A percentile compares a stretch with the other conserved stretches of the same genome.
phyloP scores from a whole-genome alignment of 2,329 filamentous ascomycete genomes.

The Verticillium dahliae region DNA sequence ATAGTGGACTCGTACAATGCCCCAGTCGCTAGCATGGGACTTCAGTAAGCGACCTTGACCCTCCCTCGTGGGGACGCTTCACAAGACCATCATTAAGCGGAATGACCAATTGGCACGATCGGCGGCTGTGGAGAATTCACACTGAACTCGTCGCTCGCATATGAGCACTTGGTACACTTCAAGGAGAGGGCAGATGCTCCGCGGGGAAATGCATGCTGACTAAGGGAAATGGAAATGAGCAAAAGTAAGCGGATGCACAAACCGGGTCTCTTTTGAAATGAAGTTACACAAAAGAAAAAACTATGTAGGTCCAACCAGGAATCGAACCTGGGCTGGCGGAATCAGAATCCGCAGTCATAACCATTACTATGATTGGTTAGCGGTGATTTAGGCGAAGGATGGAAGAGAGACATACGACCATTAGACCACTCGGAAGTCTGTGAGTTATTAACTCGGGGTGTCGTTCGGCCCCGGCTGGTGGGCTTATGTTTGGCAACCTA shows the following conservation, averaged over 20 bases:
- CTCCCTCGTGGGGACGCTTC: background rate
- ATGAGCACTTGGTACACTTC: no score
- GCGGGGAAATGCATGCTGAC: no score
- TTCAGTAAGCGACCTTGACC: background rate
- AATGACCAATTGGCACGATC: no score
- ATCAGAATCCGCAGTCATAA: slow-evolving; percentile 2
- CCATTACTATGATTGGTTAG: background rate
- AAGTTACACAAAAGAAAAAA: background rate
- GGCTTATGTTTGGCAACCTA: background rate
- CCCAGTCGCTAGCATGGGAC: background rate
- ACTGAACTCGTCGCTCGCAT: no score
- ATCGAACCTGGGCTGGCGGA: slow-evolving; percentile 2
- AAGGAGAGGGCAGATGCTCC: no score
- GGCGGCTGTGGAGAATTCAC: no score
- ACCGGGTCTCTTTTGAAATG: no score
- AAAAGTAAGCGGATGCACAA: no score
- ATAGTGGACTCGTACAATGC: background rate
- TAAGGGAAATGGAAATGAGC: no score
- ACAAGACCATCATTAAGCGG: no score
- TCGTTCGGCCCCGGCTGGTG: background rate
- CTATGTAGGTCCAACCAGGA: slow-evolving; percentile 1
- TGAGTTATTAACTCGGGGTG: background rate
- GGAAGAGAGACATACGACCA: background rate
- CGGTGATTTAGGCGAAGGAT: background rate
- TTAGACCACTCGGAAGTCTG: background rate